A percentile compares a stretch with the other conserved stretches of the same genome.
These are phyloP conservation scores for Mortierella sp. DNA, from an alignment of 371 early-diverging fungal genomes.

Conservation along the genomic window DNA sequence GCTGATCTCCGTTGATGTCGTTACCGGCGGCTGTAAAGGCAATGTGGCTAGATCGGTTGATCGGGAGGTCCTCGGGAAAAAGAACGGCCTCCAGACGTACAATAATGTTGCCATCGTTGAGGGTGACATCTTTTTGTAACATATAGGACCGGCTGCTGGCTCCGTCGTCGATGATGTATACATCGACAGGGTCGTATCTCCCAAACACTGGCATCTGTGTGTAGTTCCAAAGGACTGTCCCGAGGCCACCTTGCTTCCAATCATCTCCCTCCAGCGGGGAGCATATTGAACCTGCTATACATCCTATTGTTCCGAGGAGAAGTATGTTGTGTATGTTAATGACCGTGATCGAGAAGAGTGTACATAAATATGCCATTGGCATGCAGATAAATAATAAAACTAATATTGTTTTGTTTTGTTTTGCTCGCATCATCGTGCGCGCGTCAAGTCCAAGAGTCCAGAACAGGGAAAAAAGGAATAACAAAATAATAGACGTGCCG, in stretches of 20 bases:
- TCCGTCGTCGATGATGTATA: constrained; percentile 34
- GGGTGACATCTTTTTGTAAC: constrained; percentile 19
- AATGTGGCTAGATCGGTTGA: constrained; percentile 38
- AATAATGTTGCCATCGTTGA: constrained; percentile 21
- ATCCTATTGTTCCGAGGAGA: constrained; percentile 17
- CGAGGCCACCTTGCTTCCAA: constrained; percentile 33
- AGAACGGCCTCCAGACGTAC: constrained; percentile 13
- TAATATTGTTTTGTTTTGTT: neutral
- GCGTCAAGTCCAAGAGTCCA: constrained; percentile 6
- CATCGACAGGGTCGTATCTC: constrained; percentile 43
- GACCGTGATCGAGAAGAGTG: neutral
- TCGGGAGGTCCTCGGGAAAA: constrained; percentile 29
- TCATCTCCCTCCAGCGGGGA: constrained; percentile 25
- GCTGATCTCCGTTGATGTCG: constrained; percentile 20
- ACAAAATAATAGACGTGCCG: neutral
- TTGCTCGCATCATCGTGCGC: neutral
- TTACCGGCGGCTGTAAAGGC: constrained; percentile 18
- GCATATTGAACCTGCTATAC: constrained; percentile 26
- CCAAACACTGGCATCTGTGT: constrained; percentile 21
- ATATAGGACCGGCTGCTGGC: neutral
- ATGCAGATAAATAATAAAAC: neutral
- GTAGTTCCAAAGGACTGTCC: constrained; percentile 43
- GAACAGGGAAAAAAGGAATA: neutral
- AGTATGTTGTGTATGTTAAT: neutral
- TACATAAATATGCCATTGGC: neutral